These are phyloP conservation scores for Cucurbita pepo DNA, from an alignment of 306 rosid species.

Conservation along the genomic window DNA sequence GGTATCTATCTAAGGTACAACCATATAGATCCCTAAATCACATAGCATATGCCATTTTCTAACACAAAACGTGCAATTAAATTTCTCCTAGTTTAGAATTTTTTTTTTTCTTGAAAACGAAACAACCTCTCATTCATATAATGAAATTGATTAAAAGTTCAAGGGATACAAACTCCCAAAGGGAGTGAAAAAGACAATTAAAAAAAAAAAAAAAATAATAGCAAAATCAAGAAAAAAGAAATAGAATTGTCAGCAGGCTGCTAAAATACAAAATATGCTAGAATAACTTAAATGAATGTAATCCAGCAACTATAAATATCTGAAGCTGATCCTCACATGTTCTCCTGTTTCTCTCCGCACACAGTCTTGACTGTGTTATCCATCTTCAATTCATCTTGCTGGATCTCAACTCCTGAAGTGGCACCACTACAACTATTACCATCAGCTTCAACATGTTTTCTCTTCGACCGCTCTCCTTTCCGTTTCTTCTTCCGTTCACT, in stretches of 20 bases:
- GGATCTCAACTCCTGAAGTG: not conserved
- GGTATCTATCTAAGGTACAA: not conserved
- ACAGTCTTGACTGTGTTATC: not conserved
- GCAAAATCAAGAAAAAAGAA: not conserved
- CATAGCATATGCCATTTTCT: not conserved
- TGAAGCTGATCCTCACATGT: not conserved
- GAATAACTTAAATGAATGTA: not conserved
- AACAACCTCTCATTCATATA: too few relatives aligned
- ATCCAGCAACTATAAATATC: not conserved
- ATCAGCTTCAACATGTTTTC: not conserved
- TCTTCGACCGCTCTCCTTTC: conserved; percentile 3
- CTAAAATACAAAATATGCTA: not conserved
- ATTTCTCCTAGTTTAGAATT: not conserved
- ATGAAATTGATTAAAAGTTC: too few relatives aligned
- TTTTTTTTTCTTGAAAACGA: not conserved
- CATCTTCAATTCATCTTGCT: not conserved
- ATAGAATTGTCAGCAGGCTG: not conserved
- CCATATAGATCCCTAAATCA: not conserved
- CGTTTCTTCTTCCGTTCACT: conserved; percentile 7
- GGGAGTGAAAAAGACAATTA: too few relatives aligned
- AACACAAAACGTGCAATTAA: not conserved
- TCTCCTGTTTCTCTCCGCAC: not conserved
- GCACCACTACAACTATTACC: not conserved
- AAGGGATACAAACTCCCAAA: too few relatives aligned
- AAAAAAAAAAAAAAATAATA: not conserved